Base-by-base conservation (phyloP, 352 stramenopile species). In the Globisporangium nagaii region DNA sequence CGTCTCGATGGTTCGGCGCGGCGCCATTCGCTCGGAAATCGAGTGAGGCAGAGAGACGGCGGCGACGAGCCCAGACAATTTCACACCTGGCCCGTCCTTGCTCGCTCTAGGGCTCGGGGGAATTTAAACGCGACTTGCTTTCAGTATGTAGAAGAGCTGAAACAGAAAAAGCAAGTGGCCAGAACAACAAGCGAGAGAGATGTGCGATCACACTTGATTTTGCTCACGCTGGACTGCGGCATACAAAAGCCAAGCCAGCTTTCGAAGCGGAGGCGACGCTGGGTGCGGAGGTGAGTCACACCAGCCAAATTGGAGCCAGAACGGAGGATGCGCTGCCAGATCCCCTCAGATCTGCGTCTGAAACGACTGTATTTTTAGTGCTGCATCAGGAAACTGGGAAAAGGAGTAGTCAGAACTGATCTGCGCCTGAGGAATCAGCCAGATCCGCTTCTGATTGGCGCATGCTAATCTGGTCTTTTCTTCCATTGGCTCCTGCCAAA, bases 261-360 rank as follows among this genome's bases (percentile, higher is more conserved):
- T 50, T 50, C 43, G 43, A 50, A 50, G 9, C 43, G 19, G 25
- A 37, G 7, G 43, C n/a, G 43, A n/a, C 36, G 43, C n/a, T 50
- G 43, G 43, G 27, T 50, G 43, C 43, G 10, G n/a, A n/a, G 9
- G 42, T 49, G 43, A 49, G 43, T 36, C 43, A 50, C 43, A n/a
- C n/a, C n/a, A n/a, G n/a, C n/a, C n/a, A 50, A 36, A n/a, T 27
- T 50, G 25, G 27, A 50, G 43, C 28, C 27, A 22, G 37, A 12
- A 19, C 37, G n/a, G n/a, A 19, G n/a, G 37, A 43, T 43, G 37
- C 37, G 37, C 37, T 17, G 37, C n/a, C n/a, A n/a, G 9, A 43
- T 43, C n/a, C n/a, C n/a, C 12, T 46, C 40, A 46, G 40, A 46
- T 46, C 40, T 46, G 40, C 30, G 6, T 32, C 20, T 31, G 22